A percentile compares a stretch with the other conserved stretches of the same genome.
Conservation (phyloP, 1,284 basidiomycete species). For the Takashimella koratensis region DNA sequence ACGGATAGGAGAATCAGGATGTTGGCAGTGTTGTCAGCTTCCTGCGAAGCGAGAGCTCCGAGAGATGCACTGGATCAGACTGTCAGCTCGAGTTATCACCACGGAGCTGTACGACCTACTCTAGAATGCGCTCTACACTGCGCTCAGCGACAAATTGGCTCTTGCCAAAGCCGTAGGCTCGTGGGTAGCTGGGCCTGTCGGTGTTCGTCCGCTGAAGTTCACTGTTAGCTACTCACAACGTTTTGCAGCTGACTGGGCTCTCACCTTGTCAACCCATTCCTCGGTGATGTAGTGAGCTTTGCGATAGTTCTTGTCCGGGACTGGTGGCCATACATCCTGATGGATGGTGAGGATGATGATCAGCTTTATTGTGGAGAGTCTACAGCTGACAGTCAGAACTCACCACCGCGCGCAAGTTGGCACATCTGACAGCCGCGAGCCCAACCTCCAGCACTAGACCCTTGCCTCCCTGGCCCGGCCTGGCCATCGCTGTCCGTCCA, state of each 20-base stretch:
- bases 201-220: slow-evolving; percentile 36
- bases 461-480: slow-evolving; percentile 32
- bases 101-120: slow-evolving; percentile 42
- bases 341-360: too few relatives aligned
- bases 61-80: slow-evolving; percentile 56
- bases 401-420: slow-evolving; percentile 62
- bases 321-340: slow-evolving; percentile 74
- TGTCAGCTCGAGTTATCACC: neutral
- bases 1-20: slow-evolving; percentile 71
- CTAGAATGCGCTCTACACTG: slow-evolving; percentile 66
- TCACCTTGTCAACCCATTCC: slow-evolving; percentile 75
- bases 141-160: slow-evolving; percentile 66
- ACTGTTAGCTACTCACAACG: neutral
- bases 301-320: slow-evolving; percentile 72
- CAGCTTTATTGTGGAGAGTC: too few relatives aligned
- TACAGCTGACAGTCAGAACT: too few relatives aligned
- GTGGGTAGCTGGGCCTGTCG: slow-evolving; percentile 36
- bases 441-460: slow-evolving; percentile 70
- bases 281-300: slow-evolving; percentile 75
- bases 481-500: slow-evolving; percentile 32
- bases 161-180: slow-evolving; percentile 60
- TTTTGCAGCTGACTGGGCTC: slow-evolving; percentile 15
- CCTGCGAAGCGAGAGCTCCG: slow-evolving; percentile 66
- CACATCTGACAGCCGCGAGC: slow-evolving; percentile 70
- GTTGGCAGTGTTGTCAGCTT: slow-evolving; percentile 68